Evolutionary conservation across 202 grass and related monocot genomes (phyloP), one percentile per base, ranked within the genome.

Genomic region (Brachypodium distachyon): DNA sequence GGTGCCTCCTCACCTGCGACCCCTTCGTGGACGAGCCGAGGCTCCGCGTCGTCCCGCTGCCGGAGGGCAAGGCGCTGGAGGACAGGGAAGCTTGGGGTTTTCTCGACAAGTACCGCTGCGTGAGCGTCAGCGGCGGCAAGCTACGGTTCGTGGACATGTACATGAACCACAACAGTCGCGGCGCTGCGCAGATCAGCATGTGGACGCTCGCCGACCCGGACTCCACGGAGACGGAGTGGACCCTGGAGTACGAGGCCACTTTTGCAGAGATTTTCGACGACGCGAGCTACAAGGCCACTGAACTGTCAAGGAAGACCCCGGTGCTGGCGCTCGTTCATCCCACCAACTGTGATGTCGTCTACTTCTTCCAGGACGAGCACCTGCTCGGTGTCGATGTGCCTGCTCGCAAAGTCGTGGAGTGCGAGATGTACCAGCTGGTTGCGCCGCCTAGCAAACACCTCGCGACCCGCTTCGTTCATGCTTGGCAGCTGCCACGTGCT

Each of bases 1-100:
- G 71, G 80, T 61, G 70, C 14, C 48, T 82, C 59, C 38, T 82
- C 50, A 67, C 38, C 27, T 75, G 49, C 60, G 50, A 74, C 52
- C 49, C 28, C 38, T n/a, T 21, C 61, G 28, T 2, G 3, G 11
- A 10, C 0, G 49, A 6, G 3, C 70, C 60, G 14, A 13, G 4
- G 27, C 80, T 67, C 14, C 29, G 7, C n/a, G 54, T 74, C 58
- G 40, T 68, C 13, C 40, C 41, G 1, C 64, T 68, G 9, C 64
- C 64, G 25, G 25, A 13, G 41, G 64, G 64, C 41, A 68, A 58
- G 55, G 13, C 6, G 55, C 55, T 58, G 22, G 0, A 18, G 2
- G 3, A 2, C 27, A 58, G 27, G 55, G 55, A 31, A 16, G 55
- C 6, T 31, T 58, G 55, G 55, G 55, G 55, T 17, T 2, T 58